Evolutionary conservation across 108 stramenopile species (phyloP), one percentile per base, ranked within the genome.

Genomic region (Epipyxis sp.): DNA sequence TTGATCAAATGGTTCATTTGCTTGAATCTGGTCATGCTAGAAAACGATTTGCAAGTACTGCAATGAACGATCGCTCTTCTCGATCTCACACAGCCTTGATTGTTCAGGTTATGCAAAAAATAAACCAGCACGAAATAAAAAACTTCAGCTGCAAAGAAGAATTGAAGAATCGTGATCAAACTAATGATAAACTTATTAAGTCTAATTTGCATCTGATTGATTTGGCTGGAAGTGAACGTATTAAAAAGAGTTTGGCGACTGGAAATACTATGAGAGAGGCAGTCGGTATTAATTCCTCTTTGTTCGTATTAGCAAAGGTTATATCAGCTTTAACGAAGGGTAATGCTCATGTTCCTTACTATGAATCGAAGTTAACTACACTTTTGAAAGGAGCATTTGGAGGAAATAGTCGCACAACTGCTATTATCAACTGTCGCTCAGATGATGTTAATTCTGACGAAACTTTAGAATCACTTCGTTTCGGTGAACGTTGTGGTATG

Each of bases 31-130:
- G 69, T 1, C 59, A 76, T 0, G 59, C 41, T 2, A n/a, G 43
- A 25, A 3, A 76, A 25, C 25, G 40, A 42, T 81, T 76, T 32
- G 80, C 80, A n/a, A 77, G 69, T 32, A 81, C 80, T 10, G 76
- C 58, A 39, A 81, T 81, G 80, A 81, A 81, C 40, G 76, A 81
- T 42, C 59, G 65, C 25, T 77, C 76, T 1, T 77, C 76, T n/a
- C 59, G 80, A 1, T 42, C 76, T 0, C 80, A 81, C 20, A 76
- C 80, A 1, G 41, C 50, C 1, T 59, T 81, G 27, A 65, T 76
- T 32, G n/a, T 81, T 16, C 80, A 76, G 69, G 45, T 81, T 37
- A 10, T 58, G 35, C 76, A 59, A 25, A 0, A 76, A 44, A 46
- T 42, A 1, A 34, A 44, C 74, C 59, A 71, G 43, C 50, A 44